Evolutionary conservation across 2,329 filamentous ascomycete species (phyloP).

Genomic region (Stagonosporopsis chrysanthemi): DNA sequence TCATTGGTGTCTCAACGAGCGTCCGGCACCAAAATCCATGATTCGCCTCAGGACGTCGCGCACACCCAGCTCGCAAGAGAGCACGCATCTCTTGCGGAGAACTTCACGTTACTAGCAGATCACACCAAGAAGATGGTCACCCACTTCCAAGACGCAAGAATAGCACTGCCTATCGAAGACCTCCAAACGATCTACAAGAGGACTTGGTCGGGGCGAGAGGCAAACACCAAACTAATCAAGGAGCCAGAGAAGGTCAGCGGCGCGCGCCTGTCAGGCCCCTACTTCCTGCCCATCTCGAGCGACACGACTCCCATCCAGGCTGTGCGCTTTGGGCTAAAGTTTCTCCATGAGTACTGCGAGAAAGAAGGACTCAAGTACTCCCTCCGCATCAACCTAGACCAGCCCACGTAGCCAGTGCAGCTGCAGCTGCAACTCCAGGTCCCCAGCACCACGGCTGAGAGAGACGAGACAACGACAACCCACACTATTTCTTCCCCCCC

Average conservation of each 20-base stretch:
- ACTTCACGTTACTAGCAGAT: slow-evolving; percentile 39
- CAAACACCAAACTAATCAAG: slow-evolving; percentile 27
- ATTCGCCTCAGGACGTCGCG: slow-evolving; percentile 38
- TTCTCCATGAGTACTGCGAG: slow-evolving; percentile 55
- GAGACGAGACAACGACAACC: not conserved
- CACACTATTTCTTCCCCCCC: not conserved
- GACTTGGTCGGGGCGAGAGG: slow-evolving; percentile 46
- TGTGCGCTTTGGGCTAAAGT: slow-evolving; percentile 53
- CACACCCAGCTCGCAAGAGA: slow-evolving; percentile 36
- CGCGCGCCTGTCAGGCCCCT: slow-evolving; percentile 47
- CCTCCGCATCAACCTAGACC: slow-evolving; percentile 39
- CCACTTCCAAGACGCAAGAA: slow-evolving; percentile 39
- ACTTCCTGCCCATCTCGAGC: slow-evolving; percentile 51
- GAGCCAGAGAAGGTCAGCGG: slow-evolving; percentile 46
- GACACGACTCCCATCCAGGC: slow-evolving; percentile 55
- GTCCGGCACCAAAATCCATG: slow-evolving; percentile 28
- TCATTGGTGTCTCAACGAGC: slow-evolving; percentile 41
- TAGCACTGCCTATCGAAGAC: slow-evolving; percentile 44
- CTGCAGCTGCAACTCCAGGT: not conserved
- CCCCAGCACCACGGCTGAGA: not conserved
- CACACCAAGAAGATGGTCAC: slow-evolving; percentile 37
- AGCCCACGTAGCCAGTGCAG: slow-evolving; percentile 26
- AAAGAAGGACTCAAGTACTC: slow-evolving; percentile 39
- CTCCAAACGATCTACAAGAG: slow-evolving; percentile 49
- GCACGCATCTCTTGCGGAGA: slow-evolving; percentile 30